These are phyloP conservation scores for Colletotrichum musicola DNA, from an alignment of 2,329 filamentous ascomycete genomes.

Conservation along the genomic window DNA sequence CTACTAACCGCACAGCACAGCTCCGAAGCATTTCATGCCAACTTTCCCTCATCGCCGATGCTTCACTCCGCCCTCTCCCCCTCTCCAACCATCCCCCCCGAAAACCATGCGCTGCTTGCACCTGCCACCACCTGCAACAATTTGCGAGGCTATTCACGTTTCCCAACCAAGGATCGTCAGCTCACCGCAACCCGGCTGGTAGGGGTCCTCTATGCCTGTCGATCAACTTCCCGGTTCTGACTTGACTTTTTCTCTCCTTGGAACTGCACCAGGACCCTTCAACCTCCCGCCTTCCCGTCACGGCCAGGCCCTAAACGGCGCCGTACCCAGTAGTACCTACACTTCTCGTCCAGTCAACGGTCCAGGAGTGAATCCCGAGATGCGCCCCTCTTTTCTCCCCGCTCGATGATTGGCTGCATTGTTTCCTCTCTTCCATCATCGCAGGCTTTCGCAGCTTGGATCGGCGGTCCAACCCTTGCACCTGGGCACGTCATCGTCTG, in stretches of 20 bases:
- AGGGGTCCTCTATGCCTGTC: not conserved
- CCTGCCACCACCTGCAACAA: not conserved
- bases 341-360: not conserved
- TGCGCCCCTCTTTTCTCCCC: not conserved
- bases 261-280: conserved; percentile 18
- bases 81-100: too few relatives aligned
- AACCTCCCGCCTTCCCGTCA: not conserved
- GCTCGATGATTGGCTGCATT: conserved; percentile 8
- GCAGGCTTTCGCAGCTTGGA: not conserved
- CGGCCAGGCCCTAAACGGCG: not conserved
- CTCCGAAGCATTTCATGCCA: not conserved
- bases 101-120: not conserved
- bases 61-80: not conserved
- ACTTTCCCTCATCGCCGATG: conserved; percentile 29
- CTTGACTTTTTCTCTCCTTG: conserved; percentile 20
- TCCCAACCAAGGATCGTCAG: not conserved
- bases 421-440: not conserved
- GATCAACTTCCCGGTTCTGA: not conserved
- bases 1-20: not conserved
- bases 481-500: conserved; percentile 12
- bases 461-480: conserved; percentile 17
- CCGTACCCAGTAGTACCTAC: too few relatives aligned
- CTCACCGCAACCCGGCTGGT: not conserved
- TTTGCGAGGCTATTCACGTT: not conserved
- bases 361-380: not conserved